A percentile compares a stretch with the other conserved stretches of the same genome.
Evolutionary conservation across 495 filamentous ascomycete genomes (phyloP).

Genomic region (Aspergillus incahuasiensis): DNA sequence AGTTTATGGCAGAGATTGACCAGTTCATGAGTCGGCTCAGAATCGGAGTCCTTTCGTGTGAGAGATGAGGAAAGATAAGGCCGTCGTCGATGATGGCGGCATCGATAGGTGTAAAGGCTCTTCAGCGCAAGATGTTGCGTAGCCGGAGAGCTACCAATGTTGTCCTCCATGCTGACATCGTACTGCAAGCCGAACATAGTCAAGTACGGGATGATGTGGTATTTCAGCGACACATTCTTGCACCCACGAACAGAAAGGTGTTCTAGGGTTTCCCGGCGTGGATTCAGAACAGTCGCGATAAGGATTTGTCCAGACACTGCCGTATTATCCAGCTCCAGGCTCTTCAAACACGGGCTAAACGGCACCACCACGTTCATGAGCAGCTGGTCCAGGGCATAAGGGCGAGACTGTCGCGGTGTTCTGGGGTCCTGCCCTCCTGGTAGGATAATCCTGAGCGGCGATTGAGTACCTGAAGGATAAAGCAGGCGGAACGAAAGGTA

Average conservation of each 20-base stretch:
- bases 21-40: slow-evolving; percentile 58
- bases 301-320: slow-evolving; percentile 54
- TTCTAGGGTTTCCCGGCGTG: slow-evolving; percentile 49
- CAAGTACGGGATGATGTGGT: slow-evolving; percentile 58
- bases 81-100: slow-evolving; percentile 55
- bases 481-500: slow-evolving; percentile 54
- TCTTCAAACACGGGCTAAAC: slow-evolving; percentile 51
- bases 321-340: slow-evolving; percentile 58
- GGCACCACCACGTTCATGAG: slow-evolving; percentile 52
- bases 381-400: slow-evolving; percentile 53
- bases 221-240: slow-evolving; percentile 63
- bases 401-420: slow-evolving; percentile 46
- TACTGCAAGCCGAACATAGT: slow-evolving; percentile 46
- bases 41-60: slow-evolving; percentile 54
- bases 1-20: slow-evolving; percentile 58
- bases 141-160: slow-evolving; percentile 27
- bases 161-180: slow-evolving; percentile 39
- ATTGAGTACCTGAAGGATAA: slow-evolving; percentile 39
- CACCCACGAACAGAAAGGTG: slow-evolving; percentile 59
- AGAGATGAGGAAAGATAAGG: slow-evolving; percentile 55
- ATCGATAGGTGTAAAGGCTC: slow-evolving; percentile 58
- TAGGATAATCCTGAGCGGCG: slow-evolving; percentile 29
- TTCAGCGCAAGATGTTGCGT: slow-evolving; percentile 47
- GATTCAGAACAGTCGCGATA: slow-evolving; percentile 47
- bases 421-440: slow-evolving; percentile 33